Base-by-base conservation (phyloP, 352 stramenopile species). In the Pilasporangium apinafurcum region DNA sequence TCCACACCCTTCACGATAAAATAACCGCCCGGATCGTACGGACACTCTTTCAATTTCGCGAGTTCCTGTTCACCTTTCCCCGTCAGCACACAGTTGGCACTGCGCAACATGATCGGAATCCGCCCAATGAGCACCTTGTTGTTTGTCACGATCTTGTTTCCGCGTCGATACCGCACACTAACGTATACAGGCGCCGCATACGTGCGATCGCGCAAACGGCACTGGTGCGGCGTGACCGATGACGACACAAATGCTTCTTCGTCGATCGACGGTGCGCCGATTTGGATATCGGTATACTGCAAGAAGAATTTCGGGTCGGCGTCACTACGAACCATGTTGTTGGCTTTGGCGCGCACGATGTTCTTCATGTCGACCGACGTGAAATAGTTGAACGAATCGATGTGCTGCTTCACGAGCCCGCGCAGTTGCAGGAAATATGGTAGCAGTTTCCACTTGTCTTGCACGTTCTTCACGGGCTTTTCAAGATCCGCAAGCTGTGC, bases 361-460 rank as follows among this genome's bases (percentile, higher is more conserved):
- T 99, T 97, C 53, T 98, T 96, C 63, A 99, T 97, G 65, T 99
- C 96, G 1, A 97, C 86, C 53, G 92, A 92, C 16, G 98, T 96
- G 57, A 99, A 99, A 80, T 99, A 97, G 85, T 99, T 83, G 72
- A 98, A 99, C 42, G 95, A 99, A 77, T 99, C 95, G 65, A 99
- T 99, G 69, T 99, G 97, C 65, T 99, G 97, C 65, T 96, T 96
- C 24, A 97, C 86, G 41, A 97, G 72, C 0, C 88, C 88, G 26
- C 86, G 86, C 27, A 93, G 65, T 52, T 95, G 83, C 39, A 99
- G 72, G 55, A 99, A 99, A 63, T 99, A 96, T 13, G 97, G 97
- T 45, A 99, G 72, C 35, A 99, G 72, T 58, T 97, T 95, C 96
- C 96, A 99, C 62, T 99, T 99, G 59, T 99, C 84, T 46, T 95